Evolutionary conservation across 768 basidiomycete genomes (phyloP).

Genomic region (Filobasidium wieringae): DNA sequence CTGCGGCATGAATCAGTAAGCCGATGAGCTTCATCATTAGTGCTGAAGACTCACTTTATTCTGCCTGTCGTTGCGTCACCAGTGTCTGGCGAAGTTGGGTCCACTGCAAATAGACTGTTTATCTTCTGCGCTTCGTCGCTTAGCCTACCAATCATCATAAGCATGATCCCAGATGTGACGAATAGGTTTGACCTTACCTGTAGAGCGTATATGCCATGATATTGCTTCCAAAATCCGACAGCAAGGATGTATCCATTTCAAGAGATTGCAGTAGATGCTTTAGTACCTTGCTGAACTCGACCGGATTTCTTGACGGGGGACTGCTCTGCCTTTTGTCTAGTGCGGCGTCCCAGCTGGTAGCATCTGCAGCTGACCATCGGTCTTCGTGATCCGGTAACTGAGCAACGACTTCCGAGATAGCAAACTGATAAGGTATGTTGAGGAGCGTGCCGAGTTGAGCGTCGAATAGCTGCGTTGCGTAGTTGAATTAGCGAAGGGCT

Average conservation of each 20-base stretch:
- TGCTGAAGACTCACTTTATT: neutral
- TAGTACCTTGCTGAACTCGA: too few species aligned
- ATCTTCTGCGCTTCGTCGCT: too few species aligned
- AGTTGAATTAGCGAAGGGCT: neutral
- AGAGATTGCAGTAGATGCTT: too few species aligned
- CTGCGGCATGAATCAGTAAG: too few species aligned
- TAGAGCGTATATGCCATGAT: constrained; percentile 24
- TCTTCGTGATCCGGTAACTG: constrained; percentile 21
- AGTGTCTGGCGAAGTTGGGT: too few species aligned
- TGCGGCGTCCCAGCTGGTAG: constrained; percentile 18
- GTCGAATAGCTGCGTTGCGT: constrained; percentile 21
- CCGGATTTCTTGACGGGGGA: too few species aligned
- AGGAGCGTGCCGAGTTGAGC: constrained; percentile 20
- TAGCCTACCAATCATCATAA: too few species aligned
- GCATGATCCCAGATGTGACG: too few species aligned
- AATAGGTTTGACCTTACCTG: constrained; percentile 16
- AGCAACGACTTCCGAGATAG: constrained; percentile 21
- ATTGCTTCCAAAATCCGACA: constrained; percentile 22
- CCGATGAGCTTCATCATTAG: too few species aligned
- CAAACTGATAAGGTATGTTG: constrained; percentile 19
- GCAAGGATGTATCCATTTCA: neutral
- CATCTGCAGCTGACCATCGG: constrained; percentile 24
- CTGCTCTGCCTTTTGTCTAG: too few species aligned
- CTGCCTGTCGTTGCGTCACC: too few species aligned
- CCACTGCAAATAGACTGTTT: too few species aligned